phyloP scores from a whole-genome alignment of 225 moss, liverwort and hornwort species.

The Sphagnum tenellum region DNA sequence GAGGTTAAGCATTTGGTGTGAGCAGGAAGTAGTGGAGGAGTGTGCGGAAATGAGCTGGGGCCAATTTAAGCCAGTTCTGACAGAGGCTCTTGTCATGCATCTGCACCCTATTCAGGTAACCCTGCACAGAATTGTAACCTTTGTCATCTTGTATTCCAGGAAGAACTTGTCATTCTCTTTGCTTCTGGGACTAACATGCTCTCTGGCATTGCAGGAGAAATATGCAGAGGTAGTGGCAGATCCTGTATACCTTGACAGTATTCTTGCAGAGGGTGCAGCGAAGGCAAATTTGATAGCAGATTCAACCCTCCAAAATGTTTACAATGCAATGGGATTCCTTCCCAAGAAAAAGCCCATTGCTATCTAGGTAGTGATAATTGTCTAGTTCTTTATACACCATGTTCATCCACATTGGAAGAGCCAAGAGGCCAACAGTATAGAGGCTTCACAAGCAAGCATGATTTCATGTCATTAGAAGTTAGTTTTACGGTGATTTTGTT shows the following conservation, averaged over 20 bases:
- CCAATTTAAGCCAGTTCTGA: slow-evolving; percentile 82
- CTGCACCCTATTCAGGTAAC: slow-evolving; percentile 80
- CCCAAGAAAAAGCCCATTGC: slow-evolving; percentile 28
- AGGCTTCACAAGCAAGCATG: no score
- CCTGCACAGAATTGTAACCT: neutral
- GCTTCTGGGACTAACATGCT: neutral
- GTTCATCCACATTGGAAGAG: no score
- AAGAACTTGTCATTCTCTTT: neutral
- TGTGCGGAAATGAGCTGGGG: slow-evolving; percentile 84
- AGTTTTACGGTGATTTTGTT: no score
- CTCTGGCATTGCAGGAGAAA: slow-evolving; percentile 45
- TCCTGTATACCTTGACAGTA: slow-evolving; percentile 56
- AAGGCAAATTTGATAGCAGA: slow-evolving; percentile 73
- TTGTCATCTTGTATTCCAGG: neutral
- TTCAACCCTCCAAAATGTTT: slow-evolving; percentile 67
- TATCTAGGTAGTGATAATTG: no score
- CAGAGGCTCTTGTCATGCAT: slow-evolving; percentile 74
- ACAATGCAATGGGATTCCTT: slow-evolving; percentile 82
- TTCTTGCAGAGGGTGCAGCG: slow-evolving; percentile 77
- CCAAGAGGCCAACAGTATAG: no score
- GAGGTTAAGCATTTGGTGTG: neutral
- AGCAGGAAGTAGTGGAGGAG: slow-evolving; percentile 76
- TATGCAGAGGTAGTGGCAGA: slow-evolving; percentile 77
- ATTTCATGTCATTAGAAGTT: no score
- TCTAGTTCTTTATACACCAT: no score